Percentiles rank a stretch among this genome's conserved stretches.
Evolutionary conservation across 148 eudicot species (phyloP).

Genomic region (Dianthus caryophyllus): DNA sequence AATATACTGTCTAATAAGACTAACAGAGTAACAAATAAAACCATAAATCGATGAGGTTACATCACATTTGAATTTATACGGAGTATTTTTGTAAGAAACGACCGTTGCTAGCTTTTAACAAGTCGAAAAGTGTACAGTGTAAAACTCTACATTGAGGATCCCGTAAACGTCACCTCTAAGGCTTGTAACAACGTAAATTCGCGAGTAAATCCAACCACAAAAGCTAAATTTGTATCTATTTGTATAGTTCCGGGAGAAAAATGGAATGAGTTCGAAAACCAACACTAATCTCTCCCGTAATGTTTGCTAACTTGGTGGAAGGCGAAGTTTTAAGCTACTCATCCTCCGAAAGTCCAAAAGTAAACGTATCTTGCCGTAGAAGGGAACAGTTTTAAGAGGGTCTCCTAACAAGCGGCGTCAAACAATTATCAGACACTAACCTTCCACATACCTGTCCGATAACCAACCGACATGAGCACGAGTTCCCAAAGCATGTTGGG

Average conservation of each 20-base stretch:
- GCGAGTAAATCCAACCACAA: background rate
- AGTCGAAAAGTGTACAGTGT: background rate
- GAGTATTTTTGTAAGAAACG: background rate
- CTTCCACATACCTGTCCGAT: conserved; percentile 85
- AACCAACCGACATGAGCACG: conserved; percentile 82
- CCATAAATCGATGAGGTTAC: background rate
- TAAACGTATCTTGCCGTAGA: conserved; percentile 2
- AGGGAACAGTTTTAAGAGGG: conserved; percentile 1
- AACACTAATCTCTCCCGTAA: background rate
- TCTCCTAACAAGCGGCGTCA: conserved; percentile 11
- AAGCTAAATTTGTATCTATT: conserved; percentile 6
- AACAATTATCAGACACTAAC: conserved; percentile 29
- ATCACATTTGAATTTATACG: background rate
- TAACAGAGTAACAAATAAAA: background rate
- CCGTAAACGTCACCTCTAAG: background rate
- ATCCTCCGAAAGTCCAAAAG: conserved; percentile 8
- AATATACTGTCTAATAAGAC: too few relatives aligned
- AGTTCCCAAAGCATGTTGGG: conserved; percentile 98
- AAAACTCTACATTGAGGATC: background rate
- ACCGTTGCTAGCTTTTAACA: background rate
- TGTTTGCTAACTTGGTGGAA: conserved; percentile 7
- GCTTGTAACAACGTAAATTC: background rate
- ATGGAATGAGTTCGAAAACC: background rate
- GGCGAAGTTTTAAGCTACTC: conserved; percentile 10
- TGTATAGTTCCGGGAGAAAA: background rate